Evolutionary conservation across 2,329 filamentous ascomycete species (phyloP), one percentile per base, ranked within the genome.

Genomic region (Leptosphaerulina australis): DNA sequence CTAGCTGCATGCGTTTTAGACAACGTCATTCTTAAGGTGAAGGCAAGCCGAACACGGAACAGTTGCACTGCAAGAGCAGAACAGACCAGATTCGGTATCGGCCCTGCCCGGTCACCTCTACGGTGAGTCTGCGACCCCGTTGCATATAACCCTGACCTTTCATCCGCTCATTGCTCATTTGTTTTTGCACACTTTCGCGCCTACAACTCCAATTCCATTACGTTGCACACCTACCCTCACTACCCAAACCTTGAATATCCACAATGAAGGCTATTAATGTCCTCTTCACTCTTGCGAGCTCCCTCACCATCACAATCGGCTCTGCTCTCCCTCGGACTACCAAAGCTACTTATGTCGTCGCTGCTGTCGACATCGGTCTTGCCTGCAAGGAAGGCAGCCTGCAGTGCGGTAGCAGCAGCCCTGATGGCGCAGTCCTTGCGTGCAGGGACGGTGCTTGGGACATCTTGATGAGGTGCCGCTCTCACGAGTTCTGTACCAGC

Each of bases 401-500:
- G 12, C 10, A 50, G 28, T 50, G 36, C 10, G 44, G 26, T 12
- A 37, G 37, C 6, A 37, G 24, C 30, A 22, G 18, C 17, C 36
- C 44, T 35, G 37, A 30, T 18, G 37, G 44, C 2, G 46, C 33
- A 11, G 34, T 50, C 21, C 30, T 44, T 15, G 21, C 10, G 5
- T 50, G 46, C 46, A 37, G 37, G 21, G 22, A 30, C 14, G 39
- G 39, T 9, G 24, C 14, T 3, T 50, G 46, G 33, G 33, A 37
- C 5, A n/a, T 28, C 2, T 12, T 50, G n/a, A 21, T 31, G 15
- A 10, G 3, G 14, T 50, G 38, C 21, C 12, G 21, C 10, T 5
- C 33, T 3, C 9, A 3, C 11, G 30, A 49, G 20, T 17, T 9
- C 14, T 44, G 46, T 12, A 9, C 10, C 30, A 17, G n/a, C 0